These are phyloP conservation scores for Malus fusca DNA, from an alignment of 306 rosid genomes.

Conservation along the genomic window DNA sequence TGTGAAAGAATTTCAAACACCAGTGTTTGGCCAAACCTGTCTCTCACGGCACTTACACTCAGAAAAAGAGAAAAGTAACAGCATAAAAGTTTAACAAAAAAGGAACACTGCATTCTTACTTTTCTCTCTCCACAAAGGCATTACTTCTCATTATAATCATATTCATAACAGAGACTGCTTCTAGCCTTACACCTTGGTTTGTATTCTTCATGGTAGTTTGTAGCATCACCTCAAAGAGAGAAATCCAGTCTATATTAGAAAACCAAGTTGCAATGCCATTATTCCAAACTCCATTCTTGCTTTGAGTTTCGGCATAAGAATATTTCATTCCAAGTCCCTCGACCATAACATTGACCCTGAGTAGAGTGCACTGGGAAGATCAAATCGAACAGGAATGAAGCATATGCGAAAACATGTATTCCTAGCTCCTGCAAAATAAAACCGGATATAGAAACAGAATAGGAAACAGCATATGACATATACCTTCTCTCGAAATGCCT, in stretches of 20 bases:
- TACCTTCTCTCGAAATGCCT: conserved; percentile 59
- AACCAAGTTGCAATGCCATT: conserved; percentile 26
- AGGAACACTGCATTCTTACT: conserved; percentile 36
- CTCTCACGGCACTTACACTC: conserved; percentile 6
- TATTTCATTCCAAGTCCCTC: conserved; percentile 31
- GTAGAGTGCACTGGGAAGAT: conserved; percentile 98
- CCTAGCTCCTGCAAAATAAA: not conserved
- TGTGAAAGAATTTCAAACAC: conserved; percentile 53
- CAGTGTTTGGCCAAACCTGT: conserved; percentile 54
- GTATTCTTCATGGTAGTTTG: conserved; percentile 45
- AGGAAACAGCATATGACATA: not conserved
- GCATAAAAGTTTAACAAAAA: conserved; percentile 18
- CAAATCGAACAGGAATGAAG: conserved; percentile 91
- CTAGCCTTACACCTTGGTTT: conserved; percentile 55
- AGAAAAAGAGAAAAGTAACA: not conserved
- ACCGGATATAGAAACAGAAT: not conserved
- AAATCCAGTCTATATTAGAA: conserved; percentile 54
- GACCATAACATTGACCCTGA: conserved; percentile 76
- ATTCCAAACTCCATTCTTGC: conserved; percentile 34
- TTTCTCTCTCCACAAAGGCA: conserved; percentile 60
- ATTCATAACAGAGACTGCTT: conserved; percentile 60
- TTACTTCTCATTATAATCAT: conserved; percentile 49
- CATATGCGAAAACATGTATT: conserved; percentile 19
- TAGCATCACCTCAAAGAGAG: conserved; percentile 51
- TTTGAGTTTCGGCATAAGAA: conserved; percentile 24